Conservation (phyloP, 192 early-diverging fungal species). For the Coemansia sp. region DNA sequence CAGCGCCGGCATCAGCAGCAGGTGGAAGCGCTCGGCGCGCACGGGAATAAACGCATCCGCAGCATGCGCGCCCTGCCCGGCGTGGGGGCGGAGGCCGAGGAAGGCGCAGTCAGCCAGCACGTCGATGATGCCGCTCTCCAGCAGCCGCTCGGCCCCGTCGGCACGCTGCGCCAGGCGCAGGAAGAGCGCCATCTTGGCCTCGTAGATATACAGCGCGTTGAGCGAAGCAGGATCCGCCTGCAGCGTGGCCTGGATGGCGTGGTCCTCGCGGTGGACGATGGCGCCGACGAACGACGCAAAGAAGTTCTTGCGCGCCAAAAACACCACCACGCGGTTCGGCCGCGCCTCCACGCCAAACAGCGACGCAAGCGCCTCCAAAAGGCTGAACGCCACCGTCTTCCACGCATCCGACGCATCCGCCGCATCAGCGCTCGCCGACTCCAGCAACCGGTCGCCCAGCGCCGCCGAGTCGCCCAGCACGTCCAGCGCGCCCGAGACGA, state of each 20-base stretch:
- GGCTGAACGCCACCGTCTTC: constrained; percentile 82
- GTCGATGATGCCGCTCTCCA: constrained; percentile 81
- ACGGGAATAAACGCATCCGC: constrained; percentile 49
- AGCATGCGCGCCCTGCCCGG: constrained; percentile 11
- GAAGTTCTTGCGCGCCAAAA: constrained; percentile 57
- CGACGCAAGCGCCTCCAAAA: constrained; percentile 68
- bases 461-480: constrained; percentile 27
- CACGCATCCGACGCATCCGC: constrained; percentile 77
- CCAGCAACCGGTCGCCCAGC: constrained; percentile 71
- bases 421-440: constrained; percentile 77
- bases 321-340: constrained; percentile 49
- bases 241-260: constrained; percentile 52
- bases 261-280: constrained; percentile 63
- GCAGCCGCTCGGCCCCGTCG: constrained; percentile 74
- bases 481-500: constrained; percentile 52
- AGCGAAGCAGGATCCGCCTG: constrained; percentile 59
- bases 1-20: constrained; percentile 63
- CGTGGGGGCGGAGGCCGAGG: constrained; percentile 62
- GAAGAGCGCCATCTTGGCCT: constrained; percentile 80
- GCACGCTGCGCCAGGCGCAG: constrained; percentile 70
- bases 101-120: constrained; percentile 70
- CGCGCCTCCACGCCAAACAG: constrained; percentile 50
- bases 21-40: constrained; percentile 60
- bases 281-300: constrained; percentile 56
- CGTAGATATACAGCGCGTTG: constrained; percentile 69